A percentile compares a stretch with the other conserved stretches of the same genome.
These are phyloP conservation scores for Aegle marmelos DNA, from an alignment of 345 rosid species.

Conservation along the genomic window DNA sequence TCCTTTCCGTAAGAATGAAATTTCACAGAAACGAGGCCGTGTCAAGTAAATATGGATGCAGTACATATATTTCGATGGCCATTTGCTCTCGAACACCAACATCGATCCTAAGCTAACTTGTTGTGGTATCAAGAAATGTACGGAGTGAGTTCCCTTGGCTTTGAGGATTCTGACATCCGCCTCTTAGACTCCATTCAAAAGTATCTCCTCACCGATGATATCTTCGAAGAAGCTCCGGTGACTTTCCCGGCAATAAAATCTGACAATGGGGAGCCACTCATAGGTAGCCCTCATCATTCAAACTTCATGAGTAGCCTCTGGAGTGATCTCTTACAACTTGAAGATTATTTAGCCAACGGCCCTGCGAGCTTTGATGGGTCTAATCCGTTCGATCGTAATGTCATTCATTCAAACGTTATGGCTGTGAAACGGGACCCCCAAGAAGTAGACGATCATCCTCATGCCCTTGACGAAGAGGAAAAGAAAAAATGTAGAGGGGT, in stretches of 20 bases:
- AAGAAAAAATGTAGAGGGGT: background rate
- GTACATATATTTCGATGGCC: background rate
- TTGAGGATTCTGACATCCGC: conserved; percentile 11
- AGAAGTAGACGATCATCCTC: background rate
- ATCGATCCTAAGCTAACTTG: too few species aligned
- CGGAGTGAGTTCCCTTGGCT: background rate
- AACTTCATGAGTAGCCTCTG: conserved; percentile 13
- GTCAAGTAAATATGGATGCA: background rate
- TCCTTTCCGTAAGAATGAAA: background rate
- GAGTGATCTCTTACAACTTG: conserved; percentile 26
- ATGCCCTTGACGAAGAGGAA: background rate
- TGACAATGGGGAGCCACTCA: background rate
- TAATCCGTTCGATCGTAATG: background rate
- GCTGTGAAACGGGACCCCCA: background rate
- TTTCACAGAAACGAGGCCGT: background rate
- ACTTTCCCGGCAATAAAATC: background rate
- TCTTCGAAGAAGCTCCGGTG: background rate
- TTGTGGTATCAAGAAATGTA: conserved; percentile 1
- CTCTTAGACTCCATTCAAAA: conserved; percentile 28
- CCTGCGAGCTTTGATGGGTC: conserved; percentile 15
- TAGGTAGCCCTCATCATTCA: background rate
- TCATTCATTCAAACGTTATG: background rate
- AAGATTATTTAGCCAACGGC: conserved; percentile 19
- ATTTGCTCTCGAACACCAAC: too few species aligned
- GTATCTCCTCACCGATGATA: conserved; percentile 23